Percentiles rank a stretch among this genome's conserved stretches.
These are phyloP conservation scores for Colletotrichum sp. DNA, from an alignment of 2,329 filamentous ascomycete species.

Conservation along the genomic window DNA sequence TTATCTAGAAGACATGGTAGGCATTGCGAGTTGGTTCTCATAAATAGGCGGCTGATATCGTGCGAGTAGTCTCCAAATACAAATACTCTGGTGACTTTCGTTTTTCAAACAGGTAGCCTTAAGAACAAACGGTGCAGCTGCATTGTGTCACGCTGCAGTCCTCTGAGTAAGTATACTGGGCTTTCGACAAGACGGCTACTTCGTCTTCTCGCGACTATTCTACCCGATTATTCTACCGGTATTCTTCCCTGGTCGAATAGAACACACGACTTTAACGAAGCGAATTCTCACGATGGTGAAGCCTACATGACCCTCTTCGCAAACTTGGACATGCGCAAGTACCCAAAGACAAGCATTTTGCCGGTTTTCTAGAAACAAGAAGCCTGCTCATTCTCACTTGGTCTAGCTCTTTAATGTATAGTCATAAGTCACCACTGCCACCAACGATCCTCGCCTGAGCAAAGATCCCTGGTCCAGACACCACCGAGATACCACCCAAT, in stretches of 20 bases:
- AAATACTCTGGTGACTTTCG: background rate
- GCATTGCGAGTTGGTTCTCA: background rate
- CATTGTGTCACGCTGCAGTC: background rate
- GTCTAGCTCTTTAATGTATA: background rate
- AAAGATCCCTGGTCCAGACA: background rate
- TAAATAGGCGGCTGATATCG: background rate
- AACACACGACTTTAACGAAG: background rate
- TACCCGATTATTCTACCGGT: background rate
- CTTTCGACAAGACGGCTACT: background rate
- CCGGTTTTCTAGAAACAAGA: background rate
- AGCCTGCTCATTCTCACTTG: background rate
- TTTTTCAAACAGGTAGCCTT: background rate
- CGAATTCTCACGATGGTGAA: background rate
- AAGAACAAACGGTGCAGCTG: background rate
- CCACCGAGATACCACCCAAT: background rate
- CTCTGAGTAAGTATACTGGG: background rate
- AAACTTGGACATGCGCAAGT: background rate
- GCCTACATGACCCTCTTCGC: background rate
- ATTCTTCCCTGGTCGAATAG: background rate
- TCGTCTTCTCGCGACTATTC: background rate
- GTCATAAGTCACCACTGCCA: background rate
- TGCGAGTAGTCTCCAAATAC: background rate
- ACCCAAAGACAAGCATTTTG: background rate
- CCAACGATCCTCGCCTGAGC: background rate
- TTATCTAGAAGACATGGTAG: background rate